Evolutionary conservation across 768 basidiomycete genomes (phyloP), one percentile per base, ranked within the genome.

Genomic region (Tricholoma terreum): DNA sequence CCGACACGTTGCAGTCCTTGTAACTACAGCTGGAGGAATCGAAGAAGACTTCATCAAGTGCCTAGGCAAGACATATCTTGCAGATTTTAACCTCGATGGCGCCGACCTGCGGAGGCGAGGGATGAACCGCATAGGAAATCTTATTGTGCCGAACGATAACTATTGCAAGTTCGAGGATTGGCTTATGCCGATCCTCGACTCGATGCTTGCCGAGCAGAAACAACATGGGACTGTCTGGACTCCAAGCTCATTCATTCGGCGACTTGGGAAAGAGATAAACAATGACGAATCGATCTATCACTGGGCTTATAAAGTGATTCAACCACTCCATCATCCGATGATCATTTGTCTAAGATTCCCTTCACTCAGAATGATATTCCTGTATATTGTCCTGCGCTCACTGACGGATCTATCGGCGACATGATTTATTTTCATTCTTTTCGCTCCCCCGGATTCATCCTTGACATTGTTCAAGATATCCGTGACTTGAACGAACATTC

Each of bases 21-120:
- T 98, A 22, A 99, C 97, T 2, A 99, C 97, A 0, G 97, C 97
- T 4, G 97, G 97, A 6, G 97, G 97, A 7, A 89, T 99, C 63
- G 97, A 99, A 69, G 97, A 99, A 75, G 97, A 99, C 73, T 92
- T 98, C 58, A 97, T 99, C 74, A 99, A 99, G 73, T 98, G 97
- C 71, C 83, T 99, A 4, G 95, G 93, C n/a, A 86, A 90, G 69
- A 99, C 97, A 0, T 98, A 95, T 65, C 80, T 98, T 43, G 92
- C 92, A 0, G 92, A 94, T 63, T 99, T 97, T 72, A 84, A 90
- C 67, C 81, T 97, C 55, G 89, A 95, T 60, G 97, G 97, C 12
- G 91, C 93, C 5, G 86, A 87, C 56, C 74, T 99, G 55, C 84
- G 97, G 43, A 86, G 79, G 67, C 82, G 84, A 58, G 97, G 97